Evolutionary conservation across 441 rosid species (phyloP).

Genomic region (Manihot esculenta): DNA sequence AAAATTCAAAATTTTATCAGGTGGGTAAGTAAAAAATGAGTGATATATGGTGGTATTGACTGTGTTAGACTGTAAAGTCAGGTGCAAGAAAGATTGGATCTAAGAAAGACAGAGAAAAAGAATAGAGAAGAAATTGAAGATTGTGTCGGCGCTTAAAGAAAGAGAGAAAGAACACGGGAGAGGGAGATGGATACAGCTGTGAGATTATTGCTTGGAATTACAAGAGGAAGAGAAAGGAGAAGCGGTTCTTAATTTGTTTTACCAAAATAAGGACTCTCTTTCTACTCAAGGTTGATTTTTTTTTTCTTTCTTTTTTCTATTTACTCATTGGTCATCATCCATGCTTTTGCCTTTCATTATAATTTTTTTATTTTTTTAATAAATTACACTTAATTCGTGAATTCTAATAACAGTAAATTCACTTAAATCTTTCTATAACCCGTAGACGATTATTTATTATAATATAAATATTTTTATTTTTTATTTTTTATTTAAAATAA

Average conservation of each 20-base stretch:
- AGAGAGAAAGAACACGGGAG: not conserved
- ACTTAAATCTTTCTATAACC: too few species aligned
- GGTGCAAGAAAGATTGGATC: conserved; percentile 12
- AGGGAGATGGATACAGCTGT: conserved; percentile 17
- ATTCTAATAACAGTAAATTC: too few species aligned
- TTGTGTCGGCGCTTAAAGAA: conserved; percentile 21
- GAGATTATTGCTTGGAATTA: conserved; percentile 21
- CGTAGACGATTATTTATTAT: too few species aligned
- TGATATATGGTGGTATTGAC: not conserved
- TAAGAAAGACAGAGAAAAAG: not conserved
- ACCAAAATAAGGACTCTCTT: conserved; percentile 23
- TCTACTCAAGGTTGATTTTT: conserved; percentile 18
- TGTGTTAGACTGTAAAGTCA: not conserved
- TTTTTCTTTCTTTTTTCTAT: too few species aligned
- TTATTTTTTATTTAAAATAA: too few species aligned
- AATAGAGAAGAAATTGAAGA: not conserved
- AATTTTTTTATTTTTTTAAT: too few species aligned
- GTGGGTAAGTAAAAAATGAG: conserved; percentile 4
- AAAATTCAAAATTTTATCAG: not conserved
- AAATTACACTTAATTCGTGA: too few species aligned
- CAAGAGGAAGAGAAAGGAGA: conserved; percentile 7
- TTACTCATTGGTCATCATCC: too few species aligned
- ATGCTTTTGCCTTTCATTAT: too few species aligned
- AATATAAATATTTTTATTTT: too few species aligned
- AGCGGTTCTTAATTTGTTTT: not conserved